Evolutionary conservation across 164 flowering plant genomes (phyloP).

Genomic region (Vitis rupestris): DNA sequence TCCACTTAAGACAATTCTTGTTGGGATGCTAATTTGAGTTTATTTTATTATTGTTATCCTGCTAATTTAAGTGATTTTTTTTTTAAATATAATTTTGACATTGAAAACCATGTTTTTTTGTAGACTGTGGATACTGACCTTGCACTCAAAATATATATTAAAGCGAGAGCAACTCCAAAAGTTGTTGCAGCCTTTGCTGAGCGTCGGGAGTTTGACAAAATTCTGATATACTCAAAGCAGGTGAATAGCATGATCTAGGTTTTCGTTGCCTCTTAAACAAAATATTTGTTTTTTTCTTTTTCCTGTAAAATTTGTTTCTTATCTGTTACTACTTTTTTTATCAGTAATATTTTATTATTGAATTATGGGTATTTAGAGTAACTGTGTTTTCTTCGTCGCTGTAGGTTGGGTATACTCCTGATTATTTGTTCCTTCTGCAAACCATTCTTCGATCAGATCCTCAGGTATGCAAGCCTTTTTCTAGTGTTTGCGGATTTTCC

Average conservation of each 20-base stretch:
- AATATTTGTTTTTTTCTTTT: too few species aligned
- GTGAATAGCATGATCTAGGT: constrained; percentile 24
- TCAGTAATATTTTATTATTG: neutral
- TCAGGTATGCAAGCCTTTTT: constrained; percentile 56
- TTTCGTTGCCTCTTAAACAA: too few species aligned
- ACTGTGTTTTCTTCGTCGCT: constrained; percentile 13
- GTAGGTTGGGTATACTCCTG: constrained; percentile 98
- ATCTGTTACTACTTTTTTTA: neutral
- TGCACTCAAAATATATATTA: constrained; percentile 93
- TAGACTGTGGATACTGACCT: constrained; percentile 99
- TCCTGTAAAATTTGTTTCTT: neutral
- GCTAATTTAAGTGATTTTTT: neutral
- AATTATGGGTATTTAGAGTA: neutral
- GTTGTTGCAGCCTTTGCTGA: constrained; percentile 99
- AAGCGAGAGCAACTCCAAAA: constrained; percentile 98
- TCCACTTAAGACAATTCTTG: neutral
- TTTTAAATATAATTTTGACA: constrained; percentile 1
- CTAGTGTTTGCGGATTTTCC: neutral
- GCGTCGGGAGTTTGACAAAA: constrained; percentile 96
- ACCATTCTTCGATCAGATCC: constrained; percentile 95
- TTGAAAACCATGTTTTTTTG: constrained; percentile 10
- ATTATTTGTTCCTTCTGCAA: constrained; percentile 94
- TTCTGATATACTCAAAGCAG: constrained; percentile 96
- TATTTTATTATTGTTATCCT: neutral
- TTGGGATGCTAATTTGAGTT: neutral